Evolutionary conservation across 2,329 filamentous ascomycete genomes (phyloP).

Genomic region (Elsinoe ampelina): DNA sequence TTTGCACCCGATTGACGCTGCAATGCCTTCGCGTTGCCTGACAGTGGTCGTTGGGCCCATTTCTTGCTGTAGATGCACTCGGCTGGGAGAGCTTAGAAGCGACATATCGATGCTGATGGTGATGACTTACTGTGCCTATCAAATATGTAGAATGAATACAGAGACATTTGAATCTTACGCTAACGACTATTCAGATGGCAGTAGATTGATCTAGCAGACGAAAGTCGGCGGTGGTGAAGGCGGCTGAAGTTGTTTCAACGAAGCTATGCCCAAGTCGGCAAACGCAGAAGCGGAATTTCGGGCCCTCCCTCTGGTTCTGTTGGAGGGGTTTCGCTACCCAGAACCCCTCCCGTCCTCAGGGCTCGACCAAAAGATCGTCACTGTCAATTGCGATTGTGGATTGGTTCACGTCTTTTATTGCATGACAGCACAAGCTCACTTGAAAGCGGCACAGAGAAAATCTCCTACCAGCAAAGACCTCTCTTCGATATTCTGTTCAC

Average conservation of each 20-base stretch:
- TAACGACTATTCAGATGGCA: no score
- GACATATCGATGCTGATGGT: neutral
- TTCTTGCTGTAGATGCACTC: conserved; percentile 94
- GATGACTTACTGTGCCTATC: conserved; percentile 77
- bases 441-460: neutral
- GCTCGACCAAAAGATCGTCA: conserved; percentile 10
- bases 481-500: neutral
- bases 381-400: conserved; percentile 11
- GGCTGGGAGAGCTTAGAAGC: conserved; percentile 44
- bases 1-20: conserved; percentile 43
- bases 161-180: conserved; percentile 54
- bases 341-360: conserved; percentile 2
- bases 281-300: neutral
- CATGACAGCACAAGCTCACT: neutral
- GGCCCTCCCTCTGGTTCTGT: neutral
- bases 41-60: conserved; percentile 55
- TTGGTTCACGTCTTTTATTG: conserved; percentile 5
- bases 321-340: neutral
- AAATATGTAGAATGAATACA: conserved; percentile 98
- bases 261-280: conserved; percentile 4
- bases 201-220: neutral
- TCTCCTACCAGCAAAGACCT: neutral
- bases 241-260: neutral
- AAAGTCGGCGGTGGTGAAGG: neutral
- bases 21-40: conserved; percentile 36